Percentiles rank a stretch among this genome's conserved stretches.
These are phyloP conservation scores for Aurifilum marmelostoma DNA, from an alignment of 2,329 filamentous ascomycete species.

Conservation along the genomic window DNA sequence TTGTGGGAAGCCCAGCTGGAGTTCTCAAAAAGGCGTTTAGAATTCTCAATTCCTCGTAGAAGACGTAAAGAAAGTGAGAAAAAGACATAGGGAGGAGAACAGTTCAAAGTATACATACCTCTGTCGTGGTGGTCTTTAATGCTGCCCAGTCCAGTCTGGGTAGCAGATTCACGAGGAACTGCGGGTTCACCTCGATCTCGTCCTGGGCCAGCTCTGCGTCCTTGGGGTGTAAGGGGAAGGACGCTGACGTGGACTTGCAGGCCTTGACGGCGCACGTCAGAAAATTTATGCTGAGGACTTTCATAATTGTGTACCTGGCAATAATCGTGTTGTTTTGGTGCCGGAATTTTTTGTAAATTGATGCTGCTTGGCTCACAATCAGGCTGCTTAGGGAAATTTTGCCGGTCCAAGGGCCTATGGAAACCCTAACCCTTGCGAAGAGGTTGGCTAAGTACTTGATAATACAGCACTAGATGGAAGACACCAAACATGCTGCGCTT, in stretches of 20 bases:
- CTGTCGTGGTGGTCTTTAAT: slow-evolving; percentile 72
- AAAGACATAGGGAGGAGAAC: not conserved
- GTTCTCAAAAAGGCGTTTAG: slow-evolving; percentile 17
- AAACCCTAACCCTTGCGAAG: not conserved
- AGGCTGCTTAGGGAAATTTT: slow-evolving; percentile 8
- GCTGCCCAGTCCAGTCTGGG: slow-evolving; percentile 88
- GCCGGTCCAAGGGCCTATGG: not conserved
- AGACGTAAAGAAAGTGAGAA: not conserved
- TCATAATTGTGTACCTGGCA: slow-evolving; percentile 62
- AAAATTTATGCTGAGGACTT: slow-evolving; percentile 94
- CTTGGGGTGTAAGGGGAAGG: slow-evolving; percentile 89
- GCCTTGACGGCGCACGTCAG: slow-evolving; percentile 93
- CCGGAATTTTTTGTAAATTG: not conserved
- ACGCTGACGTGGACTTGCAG: slow-evolving; percentile 79
- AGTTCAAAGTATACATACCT: slow-evolving; percentile 56
- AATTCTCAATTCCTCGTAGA: slow-evolving; percentile 9
- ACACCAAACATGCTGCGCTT: not conserved
- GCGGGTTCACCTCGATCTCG: slow-evolving; percentile 78
- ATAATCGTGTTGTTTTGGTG: slow-evolving; percentile 17
- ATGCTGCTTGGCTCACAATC: not conserved
- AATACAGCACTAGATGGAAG: no score
- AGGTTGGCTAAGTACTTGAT: not conserved
- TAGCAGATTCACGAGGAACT: slow-evolving; percentile 82
- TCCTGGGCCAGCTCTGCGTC: slow-evolving; percentile 88
- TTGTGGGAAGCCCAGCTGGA: slow-evolving; percentile 75